Evolutionary conservation across 176 grass and related monocot genomes (phyloP), one percentile per base, ranked within the genome.

Genomic region (Carex scoparia): DNA sequence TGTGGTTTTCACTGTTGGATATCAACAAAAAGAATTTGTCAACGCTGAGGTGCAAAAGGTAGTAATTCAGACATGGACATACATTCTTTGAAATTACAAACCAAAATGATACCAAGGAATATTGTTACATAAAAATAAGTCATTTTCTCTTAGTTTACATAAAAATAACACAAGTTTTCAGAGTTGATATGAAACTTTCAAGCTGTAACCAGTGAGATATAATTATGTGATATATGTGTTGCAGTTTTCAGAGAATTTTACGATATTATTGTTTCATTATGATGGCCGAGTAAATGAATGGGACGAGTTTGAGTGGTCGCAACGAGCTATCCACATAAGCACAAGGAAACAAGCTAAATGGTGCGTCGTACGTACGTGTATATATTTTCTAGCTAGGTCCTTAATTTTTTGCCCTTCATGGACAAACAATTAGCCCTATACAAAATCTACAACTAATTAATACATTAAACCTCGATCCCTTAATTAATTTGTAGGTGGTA

Each of bases 1-100:
- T 83, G 94, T 91, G 83, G 92, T 90, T 71, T 97, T 97, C 61
- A 97, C 94, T 35, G 92, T 92, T 83, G 94, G 94, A 85, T 89
- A 94, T 89, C 66, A 88, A 35, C 94, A 97, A 90, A 97, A 97
- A 92, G 89, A 89, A 1, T 92, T 89, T 79, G 93, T 97, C 87
- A 90, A 97, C 11, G 93, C 83, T 63, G 88, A 85, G 66, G 90
- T 97, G 11, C 88, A 94, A 84, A 97, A 94, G 90, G 94, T 97
- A 87, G 1, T 2, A 40, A 69, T 11, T 38, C 4, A 0, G 4
- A 40, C 33, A 40, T 32, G 28, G 63, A 65, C 10, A 65, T 13
- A 65, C 10, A 65, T 13, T 32, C 2, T 65, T 65, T 30, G 2
- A 65, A 65, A 65, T 65, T 30, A 65, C 38, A 40, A 40, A 40